Percentiles rank a stretch among this genome's conserved stretches.
phyloP scores from a whole-genome alignment of 2,329 filamentous ascomycete genomes.

The Colletotrichum musae region DNA sequence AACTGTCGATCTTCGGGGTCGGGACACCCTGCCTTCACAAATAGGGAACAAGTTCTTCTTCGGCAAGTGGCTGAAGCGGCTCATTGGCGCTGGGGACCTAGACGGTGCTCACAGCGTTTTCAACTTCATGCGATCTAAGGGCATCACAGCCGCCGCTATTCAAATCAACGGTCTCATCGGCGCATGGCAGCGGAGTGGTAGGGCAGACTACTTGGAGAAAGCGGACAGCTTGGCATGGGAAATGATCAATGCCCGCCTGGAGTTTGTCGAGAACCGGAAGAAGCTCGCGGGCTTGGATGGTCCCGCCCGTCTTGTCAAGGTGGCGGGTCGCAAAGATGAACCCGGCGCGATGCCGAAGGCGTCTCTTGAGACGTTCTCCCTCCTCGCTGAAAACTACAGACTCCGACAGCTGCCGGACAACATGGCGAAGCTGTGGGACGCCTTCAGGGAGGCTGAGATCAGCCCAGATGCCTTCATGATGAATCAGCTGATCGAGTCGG shows the following conservation, averaged over 20 bases:
- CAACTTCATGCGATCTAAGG: conserved; percentile 80
- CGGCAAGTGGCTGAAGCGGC: conserved; percentile 88
- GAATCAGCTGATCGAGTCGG: conserved; percentile 81
- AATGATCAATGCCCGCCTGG: conserved; percentile 80
- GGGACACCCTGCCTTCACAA: conserved; percentile 59
- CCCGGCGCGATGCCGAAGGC: conserved; percentile 66
- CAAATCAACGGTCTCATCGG: conserved; percentile 88
- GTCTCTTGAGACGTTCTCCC: conserved; percentile 82
- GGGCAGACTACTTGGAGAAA: conserved; percentile 65
- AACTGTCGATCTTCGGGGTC: conserved; percentile 62
- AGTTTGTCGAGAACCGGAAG: conserved; percentile 69
- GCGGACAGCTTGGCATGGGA: conserved; percentile 81
- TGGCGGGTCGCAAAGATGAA: conserved; percentile 17
- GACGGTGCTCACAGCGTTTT: conserved; percentile 81
- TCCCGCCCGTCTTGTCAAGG: conserved; percentile 47
- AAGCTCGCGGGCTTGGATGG: conserved; percentile 46
- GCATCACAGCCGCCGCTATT: conserved; percentile 77
- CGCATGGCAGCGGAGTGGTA: conserved; percentile 79
- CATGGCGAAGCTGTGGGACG: conserved; percentile 73
- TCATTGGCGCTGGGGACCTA: conserved; percentile 80
- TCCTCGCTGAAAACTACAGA: conserved; percentile 81
- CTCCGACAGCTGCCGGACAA: conserved; percentile 70
- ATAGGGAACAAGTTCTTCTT: conserved; percentile 85
- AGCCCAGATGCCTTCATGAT: conserved; percentile 81
- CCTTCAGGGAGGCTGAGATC: conserved; percentile 75